Base-by-base conservation (phyloP, 2,329 filamentous ascomycete genomes). In the Alternaria alternata region DNA sequence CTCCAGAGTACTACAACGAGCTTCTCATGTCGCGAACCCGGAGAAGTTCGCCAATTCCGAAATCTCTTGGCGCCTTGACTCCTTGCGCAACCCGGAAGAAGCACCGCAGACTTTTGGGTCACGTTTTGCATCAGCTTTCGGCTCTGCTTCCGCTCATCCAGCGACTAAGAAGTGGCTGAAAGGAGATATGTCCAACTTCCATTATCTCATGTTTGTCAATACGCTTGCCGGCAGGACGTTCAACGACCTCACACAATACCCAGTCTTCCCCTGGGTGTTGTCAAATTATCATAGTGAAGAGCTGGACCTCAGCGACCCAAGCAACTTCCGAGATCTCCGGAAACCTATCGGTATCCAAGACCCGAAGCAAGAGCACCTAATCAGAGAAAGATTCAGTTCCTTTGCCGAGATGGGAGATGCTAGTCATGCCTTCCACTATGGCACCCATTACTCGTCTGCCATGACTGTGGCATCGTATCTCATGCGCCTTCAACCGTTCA, bases 381-480 rank as follows among this genome's bases (percentile, higher is more conserved):
- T 95, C 71, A 86, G 88, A 52, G 91, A 96, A 70, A 88, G 93
- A 30, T 98, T 97, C 76, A 88, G 89, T 67, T 91, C 92, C 16
- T 90, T 99, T 75, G 90, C 90, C 1, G 95, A 98, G 75, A 96
- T 99, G 84, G 92, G 90, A 7, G 94, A 97, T 57, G 84, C 86
- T 46, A 70, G 68, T 26, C 90, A 91, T 0, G 91, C 95, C 0
- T 99, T 97, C 76, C 95, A 99, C 75, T 99, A 98, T 69, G 95
- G 95, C 18, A 99, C 96, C 0, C 96, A 99, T 76, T 99, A 99
- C 78, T 98, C 95, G 1, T 98, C 95, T 2, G 95, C 95, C 7
- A 99, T 98, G 95, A 97, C 97, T 60, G 95, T 99, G 7, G 93
- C 93, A 12, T 97, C 94, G 0, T 99, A 97, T 72, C 85, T 99